These are phyloP conservation scores for Thecaphora frezii DNA, from an alignment of 1,284 basidiomycete species.

Conservation along the genomic window DNA sequence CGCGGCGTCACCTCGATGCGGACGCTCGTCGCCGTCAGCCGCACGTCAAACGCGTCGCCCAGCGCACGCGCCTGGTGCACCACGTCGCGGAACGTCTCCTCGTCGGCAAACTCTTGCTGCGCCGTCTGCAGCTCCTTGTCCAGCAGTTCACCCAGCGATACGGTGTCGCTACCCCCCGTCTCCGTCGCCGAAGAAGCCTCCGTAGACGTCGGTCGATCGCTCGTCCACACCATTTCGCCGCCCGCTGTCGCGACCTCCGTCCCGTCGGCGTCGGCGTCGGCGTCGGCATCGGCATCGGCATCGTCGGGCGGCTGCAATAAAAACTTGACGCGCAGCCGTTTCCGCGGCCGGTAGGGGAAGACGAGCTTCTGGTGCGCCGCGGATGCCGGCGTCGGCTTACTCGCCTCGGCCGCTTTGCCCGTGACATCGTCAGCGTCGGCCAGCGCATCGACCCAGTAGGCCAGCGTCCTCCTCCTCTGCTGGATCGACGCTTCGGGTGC, in stretches of 20 bases:
- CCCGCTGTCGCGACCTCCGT: background rate
- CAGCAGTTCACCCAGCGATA: conserved; percentile 9
- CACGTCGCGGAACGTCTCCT: conserved; percentile 39
- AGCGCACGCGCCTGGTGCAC: conserved; percentile 31
- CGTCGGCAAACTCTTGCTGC: conserved; percentile 41
- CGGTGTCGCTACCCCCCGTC: background rate
- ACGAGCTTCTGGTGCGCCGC: conserved; percentile 18
- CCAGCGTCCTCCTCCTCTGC: conserved; percentile 30
- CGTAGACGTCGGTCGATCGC: conserved; percentile 1
- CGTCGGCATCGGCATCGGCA: background rate
- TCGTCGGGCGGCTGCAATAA: conserved; percentile 12
- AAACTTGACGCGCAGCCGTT: conserved; percentile 32
- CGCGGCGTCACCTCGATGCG: conserved; percentile 25
- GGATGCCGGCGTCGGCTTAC: background rate
- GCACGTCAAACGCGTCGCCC: conserved; percentile 23
- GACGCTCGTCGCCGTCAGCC: conserved; percentile 25
- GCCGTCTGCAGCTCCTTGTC: conserved; percentile 41
- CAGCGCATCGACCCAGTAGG: conserved; percentile 40
- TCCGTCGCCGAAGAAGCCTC: background rate
- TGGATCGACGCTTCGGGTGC: conserved; percentile 38
- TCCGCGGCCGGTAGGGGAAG: conserved; percentile 40
- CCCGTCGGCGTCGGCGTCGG: background rate
- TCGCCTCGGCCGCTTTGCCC: background rate
- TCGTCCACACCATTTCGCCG: conserved; percentile 23
- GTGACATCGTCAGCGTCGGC: background rate